Percentiles rank a stretch among this genome's conserved stretches.
phyloP scores from a whole-genome alignment of 192 early-diverging fungal species.

The Coemansia sp. region DNA sequence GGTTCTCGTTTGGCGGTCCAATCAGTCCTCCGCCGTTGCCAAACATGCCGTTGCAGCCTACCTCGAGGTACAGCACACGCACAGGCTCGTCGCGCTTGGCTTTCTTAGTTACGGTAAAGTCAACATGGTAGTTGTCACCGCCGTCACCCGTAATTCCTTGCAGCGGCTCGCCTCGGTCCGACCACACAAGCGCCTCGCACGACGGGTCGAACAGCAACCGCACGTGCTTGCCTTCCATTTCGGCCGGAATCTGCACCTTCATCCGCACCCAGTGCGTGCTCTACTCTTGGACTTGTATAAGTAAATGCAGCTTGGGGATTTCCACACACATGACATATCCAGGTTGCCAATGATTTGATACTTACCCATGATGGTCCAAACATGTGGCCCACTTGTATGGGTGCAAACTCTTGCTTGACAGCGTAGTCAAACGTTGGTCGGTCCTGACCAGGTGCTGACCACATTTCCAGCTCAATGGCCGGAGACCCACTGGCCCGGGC shows the following conservation, averaged over 20 bases:
- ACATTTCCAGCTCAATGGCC: conserved; percentile 57
- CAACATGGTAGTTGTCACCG: conserved; percentile 37
- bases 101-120: conserved; percentile 53
- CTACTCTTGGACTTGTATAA: not conserved
- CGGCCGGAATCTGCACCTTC: conserved; percentile 66
- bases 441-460: conserved; percentile 52
- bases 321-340: no score
- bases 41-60: conserved; percentile 93
- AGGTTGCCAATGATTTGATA: not conserved
- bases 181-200: conserved; percentile 92
- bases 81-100: conserved; percentile 48
- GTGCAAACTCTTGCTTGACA: conserved; percentile 62
- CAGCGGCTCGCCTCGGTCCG: conserved; percentile 72
- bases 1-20: conserved; percentile 66
- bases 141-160: conserved; percentile 86
- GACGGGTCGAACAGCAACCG: conserved; percentile 81
- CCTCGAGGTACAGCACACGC: conserved; percentile 82
- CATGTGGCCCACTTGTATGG: conserved; percentile 66
- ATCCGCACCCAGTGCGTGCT: conserved; percentile 78
- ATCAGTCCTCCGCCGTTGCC: conserved; percentile 56
- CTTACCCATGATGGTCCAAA: conserved; percentile 83
- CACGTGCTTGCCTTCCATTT: conserved; percentile 70
- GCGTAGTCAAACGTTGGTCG: conserved; percentile 54
- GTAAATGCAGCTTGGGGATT: no score
- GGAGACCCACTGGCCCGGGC: conserved; percentile 37